A percentile compares a stretch with the other conserved stretches of the same genome.
phyloP scores from a whole-genome alignment of 1,284 basidiomycete genomes.

The Xanthoconium separans region DNA sequence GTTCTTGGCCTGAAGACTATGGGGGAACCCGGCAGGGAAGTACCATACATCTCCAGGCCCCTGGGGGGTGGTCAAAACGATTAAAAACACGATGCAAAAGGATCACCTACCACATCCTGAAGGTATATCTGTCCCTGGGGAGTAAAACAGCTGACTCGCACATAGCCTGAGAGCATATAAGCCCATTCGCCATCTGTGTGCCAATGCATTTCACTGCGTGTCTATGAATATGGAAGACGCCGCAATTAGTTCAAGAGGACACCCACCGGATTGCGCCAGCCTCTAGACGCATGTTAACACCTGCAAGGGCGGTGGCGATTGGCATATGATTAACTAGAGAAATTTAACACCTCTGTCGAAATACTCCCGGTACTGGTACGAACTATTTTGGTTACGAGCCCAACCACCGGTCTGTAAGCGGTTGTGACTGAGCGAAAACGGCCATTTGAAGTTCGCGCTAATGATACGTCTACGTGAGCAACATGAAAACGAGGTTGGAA shows the following conservation, averaged over 20 bases:
- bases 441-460: conserved; percentile 56
- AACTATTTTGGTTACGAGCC: conserved; percentile 55
- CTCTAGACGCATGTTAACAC: conserved; percentile 61
- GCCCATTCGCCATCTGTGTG: conserved; percentile 57
- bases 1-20: conserved; percentile 51
- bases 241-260: background rate
- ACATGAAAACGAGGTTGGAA: background rate
- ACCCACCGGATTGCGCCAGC: conserved; percentile 49
- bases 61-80: conserved; percentile 18
- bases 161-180: conserved; percentile 44
- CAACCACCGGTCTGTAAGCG: conserved; percentile 56
- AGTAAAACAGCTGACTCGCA: conserved; percentile 49
- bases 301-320: conserved; percentile 40
- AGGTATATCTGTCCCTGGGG: conserved; percentile 47
- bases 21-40: conserved; percentile 49
- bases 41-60: conserved; percentile 54
- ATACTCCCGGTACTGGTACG: conserved; percentile 1
- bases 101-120: conserved; percentile 44
- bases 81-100: background rate
- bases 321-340: conserved; percentile 43
- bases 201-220: conserved; percentile 58
- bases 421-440: conserved; percentile 55
- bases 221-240: background rate
- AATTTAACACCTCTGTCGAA: background rate
- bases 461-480: background rate